These are phyloP conservation scores for Eucalyptus grandis DNA, from an alignment of 345 rosid species.

Conservation along the genomic window DNA sequence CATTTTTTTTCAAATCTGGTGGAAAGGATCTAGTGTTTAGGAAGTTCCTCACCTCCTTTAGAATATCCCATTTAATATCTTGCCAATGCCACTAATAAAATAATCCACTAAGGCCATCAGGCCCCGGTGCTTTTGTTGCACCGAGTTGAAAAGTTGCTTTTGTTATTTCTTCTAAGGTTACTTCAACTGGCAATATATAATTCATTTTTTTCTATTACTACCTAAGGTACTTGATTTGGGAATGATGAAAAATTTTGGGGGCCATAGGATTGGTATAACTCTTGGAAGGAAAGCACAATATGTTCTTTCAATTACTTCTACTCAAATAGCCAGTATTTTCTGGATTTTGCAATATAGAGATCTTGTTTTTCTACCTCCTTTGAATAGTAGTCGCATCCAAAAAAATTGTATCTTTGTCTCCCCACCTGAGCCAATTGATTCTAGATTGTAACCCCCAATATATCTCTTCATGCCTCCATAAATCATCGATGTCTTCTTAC, in stretches of 20 bases:
- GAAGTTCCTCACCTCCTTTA: neutral
- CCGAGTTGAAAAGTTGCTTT: neutral
- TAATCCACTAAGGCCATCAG: neutral
- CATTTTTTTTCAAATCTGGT: neutral
- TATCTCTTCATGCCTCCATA: neutral
- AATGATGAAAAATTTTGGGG: neutral
- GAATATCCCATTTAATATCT: neutral
- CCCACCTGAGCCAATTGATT: neutral
- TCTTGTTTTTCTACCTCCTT: neutral
- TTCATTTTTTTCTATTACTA: neutral
- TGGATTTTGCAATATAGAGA: neutral
- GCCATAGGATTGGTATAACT: neutral
- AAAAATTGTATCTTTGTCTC: neutral
- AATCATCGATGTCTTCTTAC: neutral
- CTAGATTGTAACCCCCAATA: neutral
- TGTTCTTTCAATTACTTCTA: neutral
- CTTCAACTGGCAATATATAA: fast-evolving
- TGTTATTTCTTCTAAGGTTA: neutral
- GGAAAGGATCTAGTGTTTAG: neutral
- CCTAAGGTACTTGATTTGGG: neutral
- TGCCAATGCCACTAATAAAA: neutral
- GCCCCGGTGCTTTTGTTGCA: neutral
- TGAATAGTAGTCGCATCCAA: neutral
- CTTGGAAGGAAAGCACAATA: neutral
- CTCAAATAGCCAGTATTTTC: neutral